These are phyloP conservation scores for Xylaria sp. DNA, from an alignment of 2,329 filamentous ascomycete genomes.

Conservation along the genomic window DNA sequence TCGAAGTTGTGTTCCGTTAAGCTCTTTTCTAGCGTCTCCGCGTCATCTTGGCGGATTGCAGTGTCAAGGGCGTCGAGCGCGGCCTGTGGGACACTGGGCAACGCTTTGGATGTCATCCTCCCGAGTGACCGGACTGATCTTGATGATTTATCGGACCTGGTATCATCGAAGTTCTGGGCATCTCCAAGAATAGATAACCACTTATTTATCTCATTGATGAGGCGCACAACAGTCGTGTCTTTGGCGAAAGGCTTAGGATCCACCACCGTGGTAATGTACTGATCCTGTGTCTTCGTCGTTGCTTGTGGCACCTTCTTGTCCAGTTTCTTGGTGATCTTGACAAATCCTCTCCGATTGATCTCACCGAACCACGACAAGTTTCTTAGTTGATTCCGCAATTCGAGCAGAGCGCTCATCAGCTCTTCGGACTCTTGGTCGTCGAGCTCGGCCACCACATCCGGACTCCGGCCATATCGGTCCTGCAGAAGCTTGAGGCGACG, in stretches of 20 bases:
- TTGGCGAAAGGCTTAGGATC: conserved; percentile 89
- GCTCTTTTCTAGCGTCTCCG: conserved; percentile 63
- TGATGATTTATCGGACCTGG: conserved; percentile 76
- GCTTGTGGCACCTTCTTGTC: conserved; percentile 90
- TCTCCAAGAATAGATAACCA: conserved; percentile 89
- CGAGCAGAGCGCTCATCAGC: conserved; percentile 86
- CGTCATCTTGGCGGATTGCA: conserved; percentile 75
- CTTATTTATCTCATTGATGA: conserved; percentile 78
- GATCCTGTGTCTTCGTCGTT: conserved; percentile 75
- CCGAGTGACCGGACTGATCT: conserved; percentile 77
- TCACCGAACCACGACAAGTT: conserved; percentile 98
- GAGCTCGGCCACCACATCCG: conserved; percentile 75
- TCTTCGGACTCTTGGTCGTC: conserved; percentile 93
- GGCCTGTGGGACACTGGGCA: conserved; percentile 74
- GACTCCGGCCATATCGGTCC: conserved; percentile 82
- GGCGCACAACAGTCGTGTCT: conserved; percentile 62
- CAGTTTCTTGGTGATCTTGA: conserved; percentile 98
- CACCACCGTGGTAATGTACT: conserved; percentile 90
- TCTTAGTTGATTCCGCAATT: conserved; percentile 85
- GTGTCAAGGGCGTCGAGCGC: conserved; percentile 77
- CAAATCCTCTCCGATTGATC: conserved; percentile 92
- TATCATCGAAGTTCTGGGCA: conserved; percentile 78
- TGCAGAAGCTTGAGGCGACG: conserved; percentile 87
- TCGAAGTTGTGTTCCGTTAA: conserved; percentile 67
- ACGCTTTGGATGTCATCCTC: conserved; percentile 78